Evolutionary conservation across 805 yeast genomes (phyloP).

Genomic region (Candida ovalis): DNA sequence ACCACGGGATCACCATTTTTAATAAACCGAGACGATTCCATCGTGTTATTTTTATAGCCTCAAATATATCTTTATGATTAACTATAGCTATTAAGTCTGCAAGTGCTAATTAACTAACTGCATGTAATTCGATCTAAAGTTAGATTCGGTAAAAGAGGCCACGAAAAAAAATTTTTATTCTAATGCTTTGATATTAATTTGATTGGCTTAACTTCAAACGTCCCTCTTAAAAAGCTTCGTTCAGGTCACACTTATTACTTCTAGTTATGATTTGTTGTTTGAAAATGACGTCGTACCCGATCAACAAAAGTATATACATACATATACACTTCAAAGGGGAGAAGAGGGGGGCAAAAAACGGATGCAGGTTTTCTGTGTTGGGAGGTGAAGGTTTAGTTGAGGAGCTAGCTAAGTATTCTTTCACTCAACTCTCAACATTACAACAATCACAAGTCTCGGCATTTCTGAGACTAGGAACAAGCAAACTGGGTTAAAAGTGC

Average conservation of each 20-base stretch:
- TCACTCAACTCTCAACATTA: too few species aligned
- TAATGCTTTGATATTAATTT: background rate
- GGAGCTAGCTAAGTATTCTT: too few species aligned
- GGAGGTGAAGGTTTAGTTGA: too few species aligned
- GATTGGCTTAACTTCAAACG: background rate
- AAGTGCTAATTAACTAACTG: too few species aligned
- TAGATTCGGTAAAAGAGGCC: background rate
- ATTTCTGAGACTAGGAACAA: background rate
- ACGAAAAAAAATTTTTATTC: too few species aligned
- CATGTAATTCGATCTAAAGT: background rate
- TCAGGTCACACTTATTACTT: background rate
- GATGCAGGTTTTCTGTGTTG: too few species aligned
- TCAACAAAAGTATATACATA: too few species aligned
- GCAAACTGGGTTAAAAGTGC: background rate
- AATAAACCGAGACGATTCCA: background rate
- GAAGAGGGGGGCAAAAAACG: too few species aligned
- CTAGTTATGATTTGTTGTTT: too few species aligned
- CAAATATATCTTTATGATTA: background rate
- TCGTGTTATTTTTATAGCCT: background rate
- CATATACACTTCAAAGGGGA: too few species aligned
- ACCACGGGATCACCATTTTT: background rate
- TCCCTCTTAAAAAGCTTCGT: background rate
- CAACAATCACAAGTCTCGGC: too few species aligned
- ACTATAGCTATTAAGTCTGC: background rate
- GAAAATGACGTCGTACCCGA: too few species aligned